These are phyloP conservation scores for Pseudozyma hubeiensis DNA, from an alignment of 1,284 basidiomycete species.

Conservation along the genomic window DNA sequence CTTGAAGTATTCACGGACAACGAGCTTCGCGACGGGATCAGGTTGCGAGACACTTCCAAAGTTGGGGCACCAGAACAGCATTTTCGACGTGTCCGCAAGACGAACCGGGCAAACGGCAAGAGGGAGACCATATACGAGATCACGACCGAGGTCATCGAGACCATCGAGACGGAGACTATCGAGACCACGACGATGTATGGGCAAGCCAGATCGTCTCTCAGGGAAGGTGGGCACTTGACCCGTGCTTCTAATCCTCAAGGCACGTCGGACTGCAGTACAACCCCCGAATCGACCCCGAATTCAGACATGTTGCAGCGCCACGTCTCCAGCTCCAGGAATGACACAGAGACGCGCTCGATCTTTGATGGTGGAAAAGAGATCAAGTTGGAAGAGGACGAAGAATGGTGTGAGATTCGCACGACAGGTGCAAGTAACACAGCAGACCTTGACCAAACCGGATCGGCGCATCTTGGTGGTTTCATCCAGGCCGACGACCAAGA, in stretches of 20 bases:
- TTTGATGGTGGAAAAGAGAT: constrained; percentile 45
- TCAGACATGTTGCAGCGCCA: constrained; percentile 28
- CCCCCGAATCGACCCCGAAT: neutral
- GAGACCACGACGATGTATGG: constrained; percentile 60
- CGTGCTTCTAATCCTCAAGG: neutral
- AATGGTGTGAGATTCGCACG: constrained; percentile 53
- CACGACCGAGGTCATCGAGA: constrained; percentile 69
- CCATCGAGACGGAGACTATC: constrained; percentile 46
- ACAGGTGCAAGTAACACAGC: constrained; percentile 3
- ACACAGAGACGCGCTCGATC: constrained; percentile 40
- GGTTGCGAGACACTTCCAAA: constrained; percentile 20
- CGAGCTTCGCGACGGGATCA: constrained; percentile 40
- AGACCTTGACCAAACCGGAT: neutral
- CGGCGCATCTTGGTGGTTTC: neutral
- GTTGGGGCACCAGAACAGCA: constrained; percentile 25
- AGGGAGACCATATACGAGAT: constrained; percentile 69
- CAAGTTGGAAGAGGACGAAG: constrained; percentile 44
- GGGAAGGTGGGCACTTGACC: neutral
- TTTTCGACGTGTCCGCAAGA: constrained; percentile 44
- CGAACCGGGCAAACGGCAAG: constrained; percentile 48
- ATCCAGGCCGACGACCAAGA: neutral
- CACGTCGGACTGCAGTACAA: neutral
- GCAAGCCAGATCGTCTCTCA: constrained; percentile 10
- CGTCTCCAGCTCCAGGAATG: constrained; percentile 38
- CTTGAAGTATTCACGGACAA: constrained; percentile 35